Evolutionary conservation across 345 rosid genomes (phyloP), one percentile per base, ranked within the genome.

Genomic region (Arabis hirsuta): DNA sequence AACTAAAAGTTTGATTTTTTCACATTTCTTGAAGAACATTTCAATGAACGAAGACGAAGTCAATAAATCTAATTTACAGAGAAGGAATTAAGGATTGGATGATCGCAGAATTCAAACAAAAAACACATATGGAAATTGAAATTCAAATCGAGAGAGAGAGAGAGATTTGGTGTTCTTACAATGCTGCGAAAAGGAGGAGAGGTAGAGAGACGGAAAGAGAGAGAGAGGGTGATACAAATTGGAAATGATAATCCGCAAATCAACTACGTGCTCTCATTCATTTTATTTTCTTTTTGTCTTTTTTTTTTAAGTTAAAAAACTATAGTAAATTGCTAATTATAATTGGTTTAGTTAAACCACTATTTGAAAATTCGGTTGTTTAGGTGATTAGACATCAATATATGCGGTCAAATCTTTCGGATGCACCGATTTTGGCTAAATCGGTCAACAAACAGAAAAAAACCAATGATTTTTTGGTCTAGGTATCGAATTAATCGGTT

Each of bases 121-220:
- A 62, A 12, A 71, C 27, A 58, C 1, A 34, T 8, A 22, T 22
- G 24, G 2, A 22, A 22, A 22, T 22, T 22, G 9, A 26, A 55
- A 8, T 12, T 45, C 31, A 2, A 34, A 47, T 24, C 29, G 44
- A 54, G 19, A 60, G 7, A 54, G 16, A 60, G 31, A 48, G 14
- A 62, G 52, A 56, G 48, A 38, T 31, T 47, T 65, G 72, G 34
- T 48, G 72, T 73, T 73, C 77, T 73, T 65, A 73, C 77, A 62
- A 65, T 63, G 12, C 46, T 45, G 63, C 6, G 63, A 29, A 56
- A 56, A 38, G 36, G 62, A 56, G 12, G 63, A 47, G 57, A 45
- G 71, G 48, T 14, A 55, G 14, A 62, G 47, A 55, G 56, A 7
- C 39, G 4, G 19, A 27, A 34, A 24, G 29, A 24, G 29, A 41